Percentiles rank a stretch among this genome's conserved stretches.
Evolutionary conservation across 139 green algal species (phyloP).

Genomic region (Gonium pectorale): DNA sequence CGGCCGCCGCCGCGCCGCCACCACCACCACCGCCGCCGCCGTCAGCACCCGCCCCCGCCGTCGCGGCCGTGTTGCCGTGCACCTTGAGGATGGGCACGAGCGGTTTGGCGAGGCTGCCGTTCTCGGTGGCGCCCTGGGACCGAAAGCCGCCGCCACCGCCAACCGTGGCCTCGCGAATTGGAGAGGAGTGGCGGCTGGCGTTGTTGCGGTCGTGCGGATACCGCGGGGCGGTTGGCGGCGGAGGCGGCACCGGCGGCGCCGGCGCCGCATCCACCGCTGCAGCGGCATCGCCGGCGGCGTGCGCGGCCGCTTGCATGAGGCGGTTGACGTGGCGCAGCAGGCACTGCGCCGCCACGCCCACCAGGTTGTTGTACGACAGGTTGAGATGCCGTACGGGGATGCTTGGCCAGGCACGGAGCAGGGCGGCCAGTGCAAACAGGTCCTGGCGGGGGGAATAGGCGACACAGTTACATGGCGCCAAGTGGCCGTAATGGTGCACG

Average conservation of each 20-base stretch:
- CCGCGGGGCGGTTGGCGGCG: neutral
- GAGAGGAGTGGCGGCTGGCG: too few species aligned
- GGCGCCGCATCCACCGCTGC: neutral
- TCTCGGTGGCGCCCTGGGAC: too few species aligned
- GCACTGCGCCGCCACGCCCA: constrained; percentile 47
- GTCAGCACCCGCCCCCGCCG: neutral
- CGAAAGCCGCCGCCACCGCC: neutral
- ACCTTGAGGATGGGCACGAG: constrained; percentile 34
- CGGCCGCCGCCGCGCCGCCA: neutral
- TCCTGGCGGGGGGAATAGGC: constrained; percentile 30
- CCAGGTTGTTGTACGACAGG: constrained; percentile 51
- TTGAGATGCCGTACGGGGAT: constrained; percentile 27
- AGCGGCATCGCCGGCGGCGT: neutral
- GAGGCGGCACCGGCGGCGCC: neutral
- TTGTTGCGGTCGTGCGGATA: neutral
- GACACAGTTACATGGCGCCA: too few species aligned
- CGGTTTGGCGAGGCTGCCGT: neutral
- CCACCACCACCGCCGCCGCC: neutral
- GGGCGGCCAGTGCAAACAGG: constrained; percentile 37
- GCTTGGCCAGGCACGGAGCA: constrained; percentile 11
- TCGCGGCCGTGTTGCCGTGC: neutral
- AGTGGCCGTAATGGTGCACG: too few species aligned
- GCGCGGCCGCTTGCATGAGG: constrained; percentile 27
- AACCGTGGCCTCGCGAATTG: neutral
- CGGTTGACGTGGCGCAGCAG: constrained; percentile 35